Conservation (phyloP, 495 filamentous ascomycete species). For the Staphylotrichum longicolle region DNA sequence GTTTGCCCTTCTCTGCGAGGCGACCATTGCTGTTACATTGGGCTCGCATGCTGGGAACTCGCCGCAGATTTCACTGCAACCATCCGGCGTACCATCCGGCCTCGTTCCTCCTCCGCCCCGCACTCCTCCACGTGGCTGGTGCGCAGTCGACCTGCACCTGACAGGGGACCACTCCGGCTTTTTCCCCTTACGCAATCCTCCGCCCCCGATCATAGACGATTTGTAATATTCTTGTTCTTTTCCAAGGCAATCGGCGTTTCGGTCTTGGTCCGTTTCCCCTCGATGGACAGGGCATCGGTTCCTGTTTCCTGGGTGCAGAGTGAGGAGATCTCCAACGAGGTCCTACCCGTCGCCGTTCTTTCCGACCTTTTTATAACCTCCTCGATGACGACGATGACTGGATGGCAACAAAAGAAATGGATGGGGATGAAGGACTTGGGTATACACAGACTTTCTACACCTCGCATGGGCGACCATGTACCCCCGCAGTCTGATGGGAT, state of each 20-base stretch:
- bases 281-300: not conserved
- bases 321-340: not conserved
- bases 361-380: slow-evolving; percentile 17
- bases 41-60: not conserved
- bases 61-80: too few species aligned
- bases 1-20: too few species aligned
- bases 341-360: not conserved
- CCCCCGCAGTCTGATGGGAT: slow-evolving; percentile 25
- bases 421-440: slow-evolving; percentile 33
- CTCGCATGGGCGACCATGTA: slow-evolving; percentile 39
- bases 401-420: slow-evolving; percentile 26
- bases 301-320: not conserved
- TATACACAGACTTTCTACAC: slow-evolving; percentile 34
- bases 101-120: too few species aligned
- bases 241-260: not conserved
- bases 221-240: slow-evolving; percentile 19
- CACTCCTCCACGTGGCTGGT: too few species aligned
- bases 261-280: not conserved
- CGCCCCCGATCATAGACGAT: not conserved
- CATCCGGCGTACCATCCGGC: too few species aligned
- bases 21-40: not conserved
- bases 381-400: slow-evolving; percentile 32
- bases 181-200: not conserved
- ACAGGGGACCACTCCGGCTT: too few species aligned
- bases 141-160: too few species aligned